Evolutionary conservation across 331 rosid species (phyloP).

Genomic region (Acacia concinna): DNA sequence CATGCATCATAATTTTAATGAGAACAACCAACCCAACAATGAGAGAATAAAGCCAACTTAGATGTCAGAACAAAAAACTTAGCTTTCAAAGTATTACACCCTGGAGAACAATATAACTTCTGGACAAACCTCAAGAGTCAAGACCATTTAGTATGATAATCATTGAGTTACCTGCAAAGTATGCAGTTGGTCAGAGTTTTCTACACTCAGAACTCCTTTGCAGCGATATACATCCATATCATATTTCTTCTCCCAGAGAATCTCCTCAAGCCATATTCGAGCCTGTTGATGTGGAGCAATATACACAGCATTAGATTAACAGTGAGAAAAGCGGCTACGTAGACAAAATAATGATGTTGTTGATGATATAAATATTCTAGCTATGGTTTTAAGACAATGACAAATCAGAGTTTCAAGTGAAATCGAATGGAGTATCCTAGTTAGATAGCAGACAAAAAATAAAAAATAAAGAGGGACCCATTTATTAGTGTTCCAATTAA

Average conservation of each 20-base stretch:
- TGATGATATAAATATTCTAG: background rate
- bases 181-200: conserved; percentile 74
- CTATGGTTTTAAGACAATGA: conserved; percentile 8
- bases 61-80: conserved; percentile 3
- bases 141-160: background rate
- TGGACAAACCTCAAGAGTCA: conserved; percentile 7
- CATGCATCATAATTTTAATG: background rate
- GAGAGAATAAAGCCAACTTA: conserved; percentile 11
- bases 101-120: background rate
- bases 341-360: background rate
- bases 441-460: background rate
- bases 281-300: conserved; percentile 45
- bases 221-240: conserved; percentile 94
- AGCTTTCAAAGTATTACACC: background rate
- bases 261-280: conserved; percentile 87
- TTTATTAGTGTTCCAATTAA: background rate
- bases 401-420: background rate
- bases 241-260: conserved; percentile 93
- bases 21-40: conserved; percentile 3
- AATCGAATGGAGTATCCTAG: conserved; percentile 5
- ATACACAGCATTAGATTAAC: conserved; percentile 12
- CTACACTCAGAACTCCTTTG: conserved; percentile 71
- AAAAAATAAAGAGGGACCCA: background rate
- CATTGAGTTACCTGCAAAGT: conserved; percentile 71
- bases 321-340: background rate